A percentile compares a stretch with the other conserved stretches of the same genome.
Evolutionary conservation across 2,329 filamentous ascomycete species (phyloP).

Genomic region (Bipolaris cookei): DNA sequence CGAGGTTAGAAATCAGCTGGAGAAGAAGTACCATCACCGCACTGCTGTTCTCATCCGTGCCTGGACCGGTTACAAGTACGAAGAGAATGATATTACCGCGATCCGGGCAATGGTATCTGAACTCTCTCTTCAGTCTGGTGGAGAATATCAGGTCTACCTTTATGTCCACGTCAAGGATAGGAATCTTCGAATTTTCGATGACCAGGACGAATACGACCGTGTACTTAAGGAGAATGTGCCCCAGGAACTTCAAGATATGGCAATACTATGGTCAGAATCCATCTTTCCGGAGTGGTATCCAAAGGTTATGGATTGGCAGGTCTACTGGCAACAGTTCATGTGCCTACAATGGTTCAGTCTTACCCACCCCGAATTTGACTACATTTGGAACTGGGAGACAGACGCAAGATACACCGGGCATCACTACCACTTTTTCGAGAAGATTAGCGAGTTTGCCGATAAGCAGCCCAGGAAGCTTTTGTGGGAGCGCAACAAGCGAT

Average conservation of each 20-base stretch:
- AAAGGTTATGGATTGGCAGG: constrained; percentile 56
- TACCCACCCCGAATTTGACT: constrained; percentile 80
- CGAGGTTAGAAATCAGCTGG: constrained; percentile 27
- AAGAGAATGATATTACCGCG: constrained; percentile 54
- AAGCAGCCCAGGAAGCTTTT: constrained; percentile 63
- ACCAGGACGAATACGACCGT: constrained; percentile 63
- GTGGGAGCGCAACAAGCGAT: constrained; percentile 64
- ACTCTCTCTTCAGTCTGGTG: constrained; percentile 54
- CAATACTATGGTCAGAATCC: constrained; percentile 74
- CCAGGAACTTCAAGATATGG: constrained; percentile 71
- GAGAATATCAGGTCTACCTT: constrained; percentile 57
- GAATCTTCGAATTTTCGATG: constrained; percentile 64
- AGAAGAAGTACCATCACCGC: constrained; percentile 50
- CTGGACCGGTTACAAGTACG: constrained; percentile 56
- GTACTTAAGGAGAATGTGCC: constrained; percentile 70
- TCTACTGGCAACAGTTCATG: constrained; percentile 68
- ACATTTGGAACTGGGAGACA: constrained; percentile 85
- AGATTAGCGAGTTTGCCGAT: constrained; percentile 62
- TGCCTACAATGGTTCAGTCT: constrained; percentile 77
- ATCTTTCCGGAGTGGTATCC: constrained; percentile 58
- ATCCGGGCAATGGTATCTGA: constrained; percentile 57
- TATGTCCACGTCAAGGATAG: constrained; percentile 61
- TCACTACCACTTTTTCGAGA: constrained; percentile 78
- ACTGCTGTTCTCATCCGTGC: constrained; percentile 56
- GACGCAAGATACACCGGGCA: constrained; percentile 81